These are phyloP conservation scores for Mucor ambiguus DNA, from an alignment of 371 early-diverging fungal species.

Conservation along the genomic window DNA sequence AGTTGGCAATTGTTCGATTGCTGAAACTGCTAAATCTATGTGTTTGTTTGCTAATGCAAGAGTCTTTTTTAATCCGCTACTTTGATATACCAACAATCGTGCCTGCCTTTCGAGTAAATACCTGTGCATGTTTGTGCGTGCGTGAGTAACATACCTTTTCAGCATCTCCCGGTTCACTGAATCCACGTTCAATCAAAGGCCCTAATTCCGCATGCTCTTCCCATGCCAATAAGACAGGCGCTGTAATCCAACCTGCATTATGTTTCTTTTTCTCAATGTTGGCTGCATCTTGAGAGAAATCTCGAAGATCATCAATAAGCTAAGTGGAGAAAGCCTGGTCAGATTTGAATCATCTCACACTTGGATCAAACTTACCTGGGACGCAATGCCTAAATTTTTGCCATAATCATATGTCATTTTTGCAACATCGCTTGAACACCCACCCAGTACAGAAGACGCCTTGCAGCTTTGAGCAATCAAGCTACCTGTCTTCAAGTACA, in stretches of 20 bases:
- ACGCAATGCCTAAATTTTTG: constrained; percentile 88
- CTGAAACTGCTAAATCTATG: constrained; percentile 59
- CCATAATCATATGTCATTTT: constrained; percentile 86
- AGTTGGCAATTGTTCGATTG: constrained; percentile 63
- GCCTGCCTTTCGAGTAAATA: constrained; percentile 43
- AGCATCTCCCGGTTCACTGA: constrained; percentile 47
- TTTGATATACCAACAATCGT: constrained; percentile 70
- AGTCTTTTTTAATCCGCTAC: constrained; percentile 70
- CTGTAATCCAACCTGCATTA: constrained; percentile 51
- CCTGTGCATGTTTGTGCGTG: not conserved
- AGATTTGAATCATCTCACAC: not conserved
- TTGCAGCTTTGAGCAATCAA: constrained; percentile 94
- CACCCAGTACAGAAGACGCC: constrained; percentile 87
- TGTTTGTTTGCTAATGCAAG: constrained; percentile 56
- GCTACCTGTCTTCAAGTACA: constrained; percentile 94
- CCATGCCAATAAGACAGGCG: constrained; percentile 94
- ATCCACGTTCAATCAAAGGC: constrained; percentile 85
- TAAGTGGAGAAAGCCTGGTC: constrained; percentile 19
- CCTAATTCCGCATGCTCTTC: constrained; percentile 87
- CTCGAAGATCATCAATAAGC: constrained; percentile 92
- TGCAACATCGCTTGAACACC: constrained; percentile 67
- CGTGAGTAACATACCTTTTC: not conserved
- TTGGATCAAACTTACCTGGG: constrained; percentile 66
- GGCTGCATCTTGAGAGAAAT: constrained; percentile 80
- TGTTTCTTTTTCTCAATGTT: constrained; percentile 74